These are phyloP conservation scores for Chlamydomonas reinhardtii DNA, from an alignment of 163 green algal genomes.

Conservation along the genomic window DNA sequence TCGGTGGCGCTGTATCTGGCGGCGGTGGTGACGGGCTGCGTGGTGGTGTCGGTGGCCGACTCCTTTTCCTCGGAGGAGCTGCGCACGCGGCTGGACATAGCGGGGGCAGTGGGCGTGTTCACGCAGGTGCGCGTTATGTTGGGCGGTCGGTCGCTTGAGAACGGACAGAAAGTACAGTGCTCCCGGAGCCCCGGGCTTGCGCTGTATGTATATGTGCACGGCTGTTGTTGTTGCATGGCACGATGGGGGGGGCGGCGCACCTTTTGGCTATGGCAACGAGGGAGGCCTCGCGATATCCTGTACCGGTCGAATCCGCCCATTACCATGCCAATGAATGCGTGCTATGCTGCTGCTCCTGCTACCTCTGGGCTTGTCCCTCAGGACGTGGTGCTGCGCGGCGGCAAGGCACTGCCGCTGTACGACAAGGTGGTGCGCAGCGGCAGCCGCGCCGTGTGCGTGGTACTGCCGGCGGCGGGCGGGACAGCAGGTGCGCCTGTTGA, in stretches of 20 bases:
- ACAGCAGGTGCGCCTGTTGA: too few relatives aligned
- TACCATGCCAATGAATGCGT: too few relatives aligned
- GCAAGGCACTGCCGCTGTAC: constrained; percentile 85
- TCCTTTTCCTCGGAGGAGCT: constrained; percentile 90
- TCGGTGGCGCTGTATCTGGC: constrained; percentile 86
- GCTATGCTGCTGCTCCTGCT: too few relatives aligned
- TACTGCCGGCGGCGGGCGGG: constrained; percentile 56
- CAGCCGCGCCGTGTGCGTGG: not conserved
- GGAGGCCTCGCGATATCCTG: too few relatives aligned
- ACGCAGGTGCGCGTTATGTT: constrained; percentile 86
- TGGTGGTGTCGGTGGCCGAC: constrained; percentile 87
- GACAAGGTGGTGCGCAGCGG: constrained; percentile 44
- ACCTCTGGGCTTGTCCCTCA: constrained; percentile 41
- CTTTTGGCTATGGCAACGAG: too few relatives aligned
- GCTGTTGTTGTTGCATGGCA: too few relatives aligned
- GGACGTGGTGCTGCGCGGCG: constrained; percentile 79
- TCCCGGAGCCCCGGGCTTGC: too few relatives aligned
- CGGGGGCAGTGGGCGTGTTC: constrained; percentile 78
- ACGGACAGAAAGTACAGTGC: too few relatives aligned
- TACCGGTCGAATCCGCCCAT: too few relatives aligned
- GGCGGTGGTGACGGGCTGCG: constrained; percentile 84
- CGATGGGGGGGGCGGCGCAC: too few relatives aligned
- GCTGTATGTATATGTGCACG: too few relatives aligned
- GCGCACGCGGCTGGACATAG: constrained; percentile 77
- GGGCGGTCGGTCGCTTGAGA: too few relatives aligned